Evolutionary conservation across 305 asterid genomes (phyloP), one percentile per base, ranked within the genome.

Genomic region (Petunia hybrid): DNA sequence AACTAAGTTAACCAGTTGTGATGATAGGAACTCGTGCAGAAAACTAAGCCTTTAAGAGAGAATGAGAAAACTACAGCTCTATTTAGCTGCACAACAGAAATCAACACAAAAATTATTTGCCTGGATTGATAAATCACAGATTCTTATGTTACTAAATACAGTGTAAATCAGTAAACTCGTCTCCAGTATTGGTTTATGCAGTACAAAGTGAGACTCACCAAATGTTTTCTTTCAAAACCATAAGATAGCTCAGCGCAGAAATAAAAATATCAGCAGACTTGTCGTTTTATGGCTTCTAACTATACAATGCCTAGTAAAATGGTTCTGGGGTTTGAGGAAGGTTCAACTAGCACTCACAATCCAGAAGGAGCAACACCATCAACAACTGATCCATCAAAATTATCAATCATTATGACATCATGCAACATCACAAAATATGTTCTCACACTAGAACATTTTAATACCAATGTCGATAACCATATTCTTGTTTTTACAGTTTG

Each of bases 131-230:
- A 73, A 62, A 74, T 51, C 1, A 5, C 63, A 73, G 45, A 48
- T 51, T 73, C 62, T 48, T 73, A 0, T 73, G 45, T 13, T 71
- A 46, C 78, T 12, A 71, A 31, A 73, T 13, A 73, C 36, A 74
- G 78, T 51, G 45, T 53, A 48, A 73, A 73, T 48, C 63, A 73
- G 64, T 74, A 53, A 74, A 74, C 64, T 74, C 36, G 43, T 51
- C 63, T 73, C 35, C 77, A 71, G 45, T 31, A 71, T 6, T 71
- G 62, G 77, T 73, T 35, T 40, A 74, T 61, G 8, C 78, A 74
- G 63, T 60, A 73, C 46, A 8, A 53, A 2, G 53, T 74, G 64
- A 36, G 64, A 74, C 48, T 10, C 69, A 4, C 42, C 39, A 10
- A 62, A 62, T 62, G 68, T 36, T 35, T 2, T 31, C 55, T 67